Evolutionary conservation across 2,329 filamentous ascomycete species (phyloP), one percentile per base, ranked within the genome.

Genomic region (Thelonectria blattea): DNA sequence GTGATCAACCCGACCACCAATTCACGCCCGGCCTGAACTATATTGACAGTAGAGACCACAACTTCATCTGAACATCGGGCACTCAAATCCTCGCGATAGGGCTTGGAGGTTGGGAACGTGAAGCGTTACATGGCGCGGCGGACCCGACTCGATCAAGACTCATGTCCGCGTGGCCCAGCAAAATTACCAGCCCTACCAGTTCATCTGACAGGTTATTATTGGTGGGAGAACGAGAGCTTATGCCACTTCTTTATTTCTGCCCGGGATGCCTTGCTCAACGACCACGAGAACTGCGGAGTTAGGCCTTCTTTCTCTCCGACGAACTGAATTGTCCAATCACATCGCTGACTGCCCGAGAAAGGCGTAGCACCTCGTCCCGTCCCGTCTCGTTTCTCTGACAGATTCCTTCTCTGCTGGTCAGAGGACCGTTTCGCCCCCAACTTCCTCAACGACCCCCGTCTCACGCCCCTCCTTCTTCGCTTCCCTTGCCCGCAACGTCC

Each of bases 401-500:
- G 11, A 37, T 37, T 37, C 34, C 15, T 37, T 8, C 15, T 6
- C 12, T 14, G 9, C 17, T 46, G 42, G 42, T 46, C 18, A 14
- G 9, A 46, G 17, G 42, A 46, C 42, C 18, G 11, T 34, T 43
- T 20, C n/a, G 22, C 24, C 15, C 37, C 10, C 41, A 14, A 27
- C 8, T 43, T 14, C 8, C 37, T 3, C 12, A 22, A 50, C 24
- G 18, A n/a, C 9, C 20, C 20, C 9, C 22, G 20, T 24, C 42
- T 24, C 42, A 46, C 22, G 12, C 20, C 18, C 17, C 42, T 45
- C 42, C 22, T 30, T 34, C 32, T 20, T 34, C 42, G 12, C 24
- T 22, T 8, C 6, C 18, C 58, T 56, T 60, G 11, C 18, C 15
- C n/a, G 27, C 34, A 20, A 60, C 24, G 9, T 15, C 18, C 58